A percentile compares a stretch with the other conserved stretches of the same genome.
phyloP scores from a whole-genome alignment of 1,284 basidiomycete genomes.

The Malassezia sympodialis region DNA sequence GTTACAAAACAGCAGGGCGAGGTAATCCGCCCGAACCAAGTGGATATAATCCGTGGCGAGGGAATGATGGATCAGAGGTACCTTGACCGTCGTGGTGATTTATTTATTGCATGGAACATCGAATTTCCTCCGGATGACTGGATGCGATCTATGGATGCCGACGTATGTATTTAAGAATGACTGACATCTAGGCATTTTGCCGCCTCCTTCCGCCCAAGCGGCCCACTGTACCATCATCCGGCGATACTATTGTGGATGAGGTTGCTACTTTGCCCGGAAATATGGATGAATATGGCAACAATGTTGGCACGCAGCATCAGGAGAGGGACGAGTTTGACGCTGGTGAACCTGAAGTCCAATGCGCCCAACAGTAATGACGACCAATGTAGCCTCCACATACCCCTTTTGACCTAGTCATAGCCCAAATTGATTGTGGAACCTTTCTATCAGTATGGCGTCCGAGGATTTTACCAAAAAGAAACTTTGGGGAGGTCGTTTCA shows the following conservation, averaged over 20 bases:
- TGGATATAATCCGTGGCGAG: conserved; percentile 35
- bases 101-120: conserved; percentile 38
- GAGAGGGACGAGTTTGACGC: conserved; percentile 25
- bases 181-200: conserved; percentile 18
- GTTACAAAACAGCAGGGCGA: conserved; percentile 18
- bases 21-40: conserved; percentile 32
- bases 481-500: conserved; percentile 48
- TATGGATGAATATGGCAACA: conserved; percentile 20
- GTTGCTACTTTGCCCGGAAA: conserved; percentile 16
- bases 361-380: conserved; percentile 23
- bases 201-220: conserved; percentile 26
- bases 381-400: conserved; percentile 4
- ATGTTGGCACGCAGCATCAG: conserved; percentile 23
- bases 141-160: conserved; percentile 10
- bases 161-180: conserved; percentile 12
- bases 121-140: conserved; percentile 39
- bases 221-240: conserved; percentile 20
- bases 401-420: conserved; percentile 5
- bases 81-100: conserved; percentile 29
- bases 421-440: neutral
- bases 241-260: conserved; percentile 22
- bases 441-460: neutral
- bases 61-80: conserved; percentile 36
- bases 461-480: conserved; percentile 45
- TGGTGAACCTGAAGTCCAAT: conserved; percentile 32